These are phyloP conservation scores for Globisporangium irregulare DNA, from an alignment of 352 stramenopile genomes.

Conservation along the genomic window DNA sequence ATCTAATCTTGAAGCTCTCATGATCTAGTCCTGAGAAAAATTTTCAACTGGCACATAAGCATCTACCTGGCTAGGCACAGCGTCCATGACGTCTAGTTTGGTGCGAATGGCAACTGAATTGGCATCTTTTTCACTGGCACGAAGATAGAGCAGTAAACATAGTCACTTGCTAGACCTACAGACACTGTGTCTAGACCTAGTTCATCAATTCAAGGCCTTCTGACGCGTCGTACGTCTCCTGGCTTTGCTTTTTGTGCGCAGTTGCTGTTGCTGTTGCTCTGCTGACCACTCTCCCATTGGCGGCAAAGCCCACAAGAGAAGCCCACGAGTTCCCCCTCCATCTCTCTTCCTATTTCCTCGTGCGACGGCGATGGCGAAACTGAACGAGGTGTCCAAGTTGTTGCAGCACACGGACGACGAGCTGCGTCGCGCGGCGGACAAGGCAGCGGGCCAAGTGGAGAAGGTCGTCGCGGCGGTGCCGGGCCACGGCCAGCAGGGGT, in stretches of 20 bases:
- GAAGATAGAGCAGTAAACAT: too few species aligned
- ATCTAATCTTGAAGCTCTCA: too few species aligned
- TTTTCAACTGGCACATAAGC: too few species aligned
- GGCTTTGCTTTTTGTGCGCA: background rate
- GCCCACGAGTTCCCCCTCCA: background rate
- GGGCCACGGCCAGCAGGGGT: conserved; percentile 45
- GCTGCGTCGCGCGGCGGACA: conserved; percentile 17
- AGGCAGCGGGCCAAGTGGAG: background rate
- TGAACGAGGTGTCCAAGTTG: conserved; percentile 31
- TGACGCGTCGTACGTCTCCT: background rate
- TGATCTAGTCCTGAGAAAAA: too few species aligned
- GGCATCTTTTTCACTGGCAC: too few species aligned
- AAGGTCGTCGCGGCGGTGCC: conserved; percentile 13
- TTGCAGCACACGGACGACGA: conserved; percentile 28
- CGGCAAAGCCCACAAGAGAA: background rate
- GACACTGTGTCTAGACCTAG: too few species aligned
- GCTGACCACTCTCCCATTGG: background rate
- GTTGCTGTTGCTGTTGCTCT: background rate
- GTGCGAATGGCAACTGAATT: too few species aligned
- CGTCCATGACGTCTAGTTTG: too few species aligned
- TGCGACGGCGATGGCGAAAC: conserved; percentile 25
- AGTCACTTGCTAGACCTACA: too few species aligned
- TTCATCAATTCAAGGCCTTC: background rate
- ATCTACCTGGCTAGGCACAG: too few species aligned
- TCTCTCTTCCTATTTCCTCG: background rate